Percentiles rank a stretch among this genome's conserved stretches.
Conservation (phyloP, 1,284 basidiomycete species). For the Lentinula novae-zelandiae region DNA sequence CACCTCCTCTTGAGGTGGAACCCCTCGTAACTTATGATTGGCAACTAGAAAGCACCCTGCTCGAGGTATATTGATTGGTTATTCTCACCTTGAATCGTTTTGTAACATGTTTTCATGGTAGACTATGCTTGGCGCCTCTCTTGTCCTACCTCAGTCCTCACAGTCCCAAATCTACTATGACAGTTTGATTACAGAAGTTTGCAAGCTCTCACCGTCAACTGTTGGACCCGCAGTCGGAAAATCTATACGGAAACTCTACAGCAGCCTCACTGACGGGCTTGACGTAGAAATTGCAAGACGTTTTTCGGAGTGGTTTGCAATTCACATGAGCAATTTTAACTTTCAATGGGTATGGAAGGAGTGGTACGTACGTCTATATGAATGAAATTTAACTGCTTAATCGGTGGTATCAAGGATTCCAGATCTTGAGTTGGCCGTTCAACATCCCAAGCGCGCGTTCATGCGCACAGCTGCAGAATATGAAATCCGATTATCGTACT, state of each 20-base stretch:
- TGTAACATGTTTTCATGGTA: constrained; percentile 25
- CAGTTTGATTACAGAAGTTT: constrained; percentile 88
- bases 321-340: constrained; percentile 97
- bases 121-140: constrained; percentile 74
- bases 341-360: constrained; percentile 99
- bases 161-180: constrained; percentile 87
- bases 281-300: constrained; percentile 82
- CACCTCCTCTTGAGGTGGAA: constrained; percentile 40
- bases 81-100: background rate
- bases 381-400: no score
- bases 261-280: constrained; percentile 70
- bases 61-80: constrained; percentile 55
- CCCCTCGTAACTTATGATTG: constrained; percentile 59
- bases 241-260: constrained; percentile 86
- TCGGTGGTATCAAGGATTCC: constrained; percentile 60
- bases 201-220: constrained; percentile 86
- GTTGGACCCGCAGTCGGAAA: constrained; percentile 96
- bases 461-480: constrained; percentile 87
- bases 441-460: constrained; percentile 86
- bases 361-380: constrained; percentile 61
- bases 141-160: constrained; percentile 75
- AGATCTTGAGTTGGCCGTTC: constrained; percentile 66
- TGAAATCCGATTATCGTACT: constrained; percentile 91
- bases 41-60: constrained; percentile 76
- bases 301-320: constrained; percentile 92